Evolutionary conservation across 257 asterid genomes (phyloP), one percentile per base, ranked within the genome.

Genomic region (Plantago major): DNA sequence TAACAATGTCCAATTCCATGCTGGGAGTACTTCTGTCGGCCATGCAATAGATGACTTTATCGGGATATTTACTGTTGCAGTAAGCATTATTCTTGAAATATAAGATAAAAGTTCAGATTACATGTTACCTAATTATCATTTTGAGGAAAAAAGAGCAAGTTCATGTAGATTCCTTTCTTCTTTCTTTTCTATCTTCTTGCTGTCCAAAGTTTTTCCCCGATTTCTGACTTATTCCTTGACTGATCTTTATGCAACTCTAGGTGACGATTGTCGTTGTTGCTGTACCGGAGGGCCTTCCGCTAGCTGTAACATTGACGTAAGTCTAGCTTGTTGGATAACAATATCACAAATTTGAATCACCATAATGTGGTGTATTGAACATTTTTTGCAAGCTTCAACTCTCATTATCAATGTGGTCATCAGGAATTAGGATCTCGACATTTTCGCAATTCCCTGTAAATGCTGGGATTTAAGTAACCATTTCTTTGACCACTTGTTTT

Each of bases 211-310:
- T 22, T 22, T 22, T 2, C 26, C 26, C 26, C 26, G 2, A 22
- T 22, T 22, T 22, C 26, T 22, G 26, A 22, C 26, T 22, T 22
- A 22, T 22, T 65, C 52, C 51, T 26, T 68, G 42, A 53, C 69
- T 70, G 51, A 73, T 68, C 44, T 48, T 7, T 8, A 52, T 42
- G 42, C 64, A 58, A 51, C 60, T 73, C 67, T 66, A 92, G 99
- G 99, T 92, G 63, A 86, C 97, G 55, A 89, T 89, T 74, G 97
- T 92, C 28, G 96, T 92, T 53, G 99, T 89, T 71, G 99, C 99
- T 42, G 97, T 89, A 67, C 99, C 99, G 15, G 96, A 92, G 77
- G 99, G 97, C 55, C 97, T 92, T 76, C 96, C 97, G 52, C 77
- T 92, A 80, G 99, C 96, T 71, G 99, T 92, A 51, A 92, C 99